Evolutionary conservation across 257 asterid species (phyloP).

Genomic region (Pogostemon cablin): DNA sequence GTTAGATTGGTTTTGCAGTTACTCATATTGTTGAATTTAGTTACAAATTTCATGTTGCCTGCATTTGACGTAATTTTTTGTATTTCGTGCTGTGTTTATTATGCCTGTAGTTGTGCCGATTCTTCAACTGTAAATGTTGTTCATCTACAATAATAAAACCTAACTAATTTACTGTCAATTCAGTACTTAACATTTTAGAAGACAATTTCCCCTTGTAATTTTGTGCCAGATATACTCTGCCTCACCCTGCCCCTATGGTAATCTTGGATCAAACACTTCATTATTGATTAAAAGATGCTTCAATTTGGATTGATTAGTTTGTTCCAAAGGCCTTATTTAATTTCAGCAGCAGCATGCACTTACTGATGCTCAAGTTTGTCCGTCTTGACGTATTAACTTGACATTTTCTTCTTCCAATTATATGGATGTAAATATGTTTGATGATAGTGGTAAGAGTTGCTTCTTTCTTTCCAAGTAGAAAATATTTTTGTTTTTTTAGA

Average conservation of each 20-base stretch:
- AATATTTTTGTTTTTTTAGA: background rate
- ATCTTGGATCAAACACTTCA: background rate
- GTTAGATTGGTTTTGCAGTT: background rate
- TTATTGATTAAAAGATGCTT: background rate
- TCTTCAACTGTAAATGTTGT: background rate
- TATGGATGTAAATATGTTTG: background rate
- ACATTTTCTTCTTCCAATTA: background rate
- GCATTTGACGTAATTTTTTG: background rate
- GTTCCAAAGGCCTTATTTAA: background rate
- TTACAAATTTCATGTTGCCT: background rate
- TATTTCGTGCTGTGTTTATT: background rate
- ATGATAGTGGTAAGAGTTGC: background rate
- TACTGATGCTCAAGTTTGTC: background rate
- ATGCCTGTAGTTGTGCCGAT: background rate
- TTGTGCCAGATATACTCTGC: background rate
- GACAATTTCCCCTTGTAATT: background rate
- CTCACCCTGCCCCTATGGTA: background rate
- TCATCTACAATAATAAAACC: background rate
- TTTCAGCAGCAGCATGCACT: background rate
- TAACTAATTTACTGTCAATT: background rate
- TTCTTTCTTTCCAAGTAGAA: slow-evolving; percentile 11
- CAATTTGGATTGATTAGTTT: background rate
- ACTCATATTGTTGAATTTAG: background rate
- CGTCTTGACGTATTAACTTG: background rate
- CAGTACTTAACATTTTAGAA: background rate